phyloP scores from a whole-genome alignment of 306 rosid genomes.

The Quercus parvula region DNA sequence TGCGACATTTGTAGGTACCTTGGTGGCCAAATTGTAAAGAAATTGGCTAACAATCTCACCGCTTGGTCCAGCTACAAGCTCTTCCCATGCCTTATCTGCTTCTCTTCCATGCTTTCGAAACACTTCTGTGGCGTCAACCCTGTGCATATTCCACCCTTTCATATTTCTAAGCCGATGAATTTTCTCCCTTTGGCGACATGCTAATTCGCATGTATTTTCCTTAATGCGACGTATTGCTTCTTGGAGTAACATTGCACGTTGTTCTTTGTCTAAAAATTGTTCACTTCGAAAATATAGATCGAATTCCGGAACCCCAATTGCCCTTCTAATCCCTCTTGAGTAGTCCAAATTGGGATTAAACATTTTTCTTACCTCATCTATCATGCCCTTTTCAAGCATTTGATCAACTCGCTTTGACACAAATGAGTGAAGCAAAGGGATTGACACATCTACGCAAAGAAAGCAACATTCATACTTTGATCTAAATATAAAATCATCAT shows the following conservation, averaged over 20 bases:
- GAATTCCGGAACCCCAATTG: constrained; percentile 88
- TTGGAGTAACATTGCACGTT: constrained; percentile 17
- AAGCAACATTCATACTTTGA: constrained; percentile 61
- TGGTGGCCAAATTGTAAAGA: constrained; percentile 18
- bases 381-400: constrained; percentile 65
- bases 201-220: constrained; percentile 55
- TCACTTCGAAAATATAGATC: constrained; percentile 54
- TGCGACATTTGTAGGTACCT: constrained; percentile 5
- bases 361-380: constrained; percentile 46
- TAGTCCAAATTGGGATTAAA: constrained; percentile 52
- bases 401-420: constrained; percentile 59
- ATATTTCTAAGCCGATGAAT: constrained; percentile 46
- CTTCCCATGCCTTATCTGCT: constrained; percentile 64
- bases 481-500: constrained; percentile 37
- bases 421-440: constrained; percentile 40
- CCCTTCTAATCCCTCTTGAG: constrained; percentile 54
- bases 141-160: constrained; percentile 69
- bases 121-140: constrained; percentile 69
- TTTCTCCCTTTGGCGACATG: constrained; percentile 52
- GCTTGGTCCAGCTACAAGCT: constrained; percentile 54
- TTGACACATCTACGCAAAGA: constrained; percentile 70
- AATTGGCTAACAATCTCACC: constrained; percentile 41
- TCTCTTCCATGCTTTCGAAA: constrained; percentile 45
- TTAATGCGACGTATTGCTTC: constrained; percentile 48
- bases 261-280: constrained; percentile 18